Conservation (phyloP, 176 grass and related monocot species). For the Carex kokanica region DNA sequence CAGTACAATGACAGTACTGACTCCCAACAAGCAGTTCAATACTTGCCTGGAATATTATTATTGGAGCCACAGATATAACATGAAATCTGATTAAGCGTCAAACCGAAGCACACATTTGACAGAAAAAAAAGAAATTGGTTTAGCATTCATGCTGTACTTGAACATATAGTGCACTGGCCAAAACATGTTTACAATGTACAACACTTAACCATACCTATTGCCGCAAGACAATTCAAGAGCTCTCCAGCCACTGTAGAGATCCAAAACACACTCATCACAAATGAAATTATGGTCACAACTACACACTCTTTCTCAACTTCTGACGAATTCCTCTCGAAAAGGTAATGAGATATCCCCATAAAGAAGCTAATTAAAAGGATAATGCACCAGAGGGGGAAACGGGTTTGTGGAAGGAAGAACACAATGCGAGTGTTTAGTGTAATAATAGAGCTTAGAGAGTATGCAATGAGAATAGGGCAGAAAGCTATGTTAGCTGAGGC, state of each 20-base stretch:
- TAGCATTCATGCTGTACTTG: background rate
- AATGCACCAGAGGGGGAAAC: slow-evolving; percentile 66
- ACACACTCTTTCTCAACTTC: slow-evolving; percentile 36
- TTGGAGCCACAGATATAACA: background rate
- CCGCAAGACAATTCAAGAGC: slow-evolving; percentile 80
- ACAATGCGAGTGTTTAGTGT: slow-evolving; percentile 69
- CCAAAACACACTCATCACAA: slow-evolving; percentile 91
- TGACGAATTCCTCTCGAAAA: slow-evolving; percentile 55
- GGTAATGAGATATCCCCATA: slow-evolving; percentile 62
- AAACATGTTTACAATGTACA: background rate
- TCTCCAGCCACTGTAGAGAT: slow-evolving; percentile 92
- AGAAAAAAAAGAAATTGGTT: background rate
- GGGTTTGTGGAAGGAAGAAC: slow-evolving; percentile 61
- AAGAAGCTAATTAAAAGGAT: slow-evolving; percentile 59
- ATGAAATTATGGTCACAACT: slow-evolving; percentile 54
- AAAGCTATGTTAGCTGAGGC: slow-evolving; percentile 62
- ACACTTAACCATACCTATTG: slow-evolving; percentile 39
- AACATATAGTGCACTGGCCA: background rate
- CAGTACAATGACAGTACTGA: background rate
- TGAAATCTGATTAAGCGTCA: background rate
- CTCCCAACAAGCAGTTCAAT: too few species aligned
- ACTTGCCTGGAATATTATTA: background rate
- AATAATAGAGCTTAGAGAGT: slow-evolving; percentile 70
- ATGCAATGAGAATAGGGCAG: slow-evolving; percentile 73
- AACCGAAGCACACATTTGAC: background rate